These are phyloP conservation scores for Jaminaea rosea DNA, from an alignment of 1,284 basidiomycete genomes.

Conservation along the genomic window DNA sequence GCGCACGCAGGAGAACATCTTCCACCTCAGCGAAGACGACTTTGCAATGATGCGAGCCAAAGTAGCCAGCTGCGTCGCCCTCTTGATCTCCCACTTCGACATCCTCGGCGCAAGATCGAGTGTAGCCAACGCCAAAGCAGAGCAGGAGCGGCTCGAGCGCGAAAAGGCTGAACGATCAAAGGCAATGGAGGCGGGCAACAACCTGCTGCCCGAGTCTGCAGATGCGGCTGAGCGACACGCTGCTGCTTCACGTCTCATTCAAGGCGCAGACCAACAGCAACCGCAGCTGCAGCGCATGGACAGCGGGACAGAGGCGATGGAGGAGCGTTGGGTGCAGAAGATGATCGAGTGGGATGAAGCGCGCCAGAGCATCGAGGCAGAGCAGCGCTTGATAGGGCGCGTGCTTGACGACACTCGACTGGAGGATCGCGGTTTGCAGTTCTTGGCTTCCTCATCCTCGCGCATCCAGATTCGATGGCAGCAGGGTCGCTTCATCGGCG, in stretches of 20 bases:
- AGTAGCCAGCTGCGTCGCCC: constrained; percentile 90
- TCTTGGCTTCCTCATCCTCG: constrained; percentile 58
- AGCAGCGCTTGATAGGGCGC: constrained; percentile 40
- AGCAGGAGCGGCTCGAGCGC: constrained; percentile 33
- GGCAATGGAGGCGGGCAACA: constrained; percentile 7
- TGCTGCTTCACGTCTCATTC: constrained; percentile 57
- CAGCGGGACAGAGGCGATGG: constrained; percentile 28
- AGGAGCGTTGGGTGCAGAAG: constrained; percentile 32
- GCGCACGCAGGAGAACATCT: constrained; percentile 86
- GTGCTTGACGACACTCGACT: constrained; percentile 44
- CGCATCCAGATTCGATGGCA: constrained; percentile 98
- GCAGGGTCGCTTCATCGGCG: constrained; percentile 93
- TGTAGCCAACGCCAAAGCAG: constrained; percentile 40
- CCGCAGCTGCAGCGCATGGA: constrained; percentile 17
- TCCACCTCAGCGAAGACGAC: constrained; percentile 76
- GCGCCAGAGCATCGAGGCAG: constrained; percentile 28
- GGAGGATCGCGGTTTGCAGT: constrained; percentile 42
- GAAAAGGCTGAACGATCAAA: constrained; percentile 29
- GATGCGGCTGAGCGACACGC: constrained; percentile 50
- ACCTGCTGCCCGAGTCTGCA: constrained; percentile 56
- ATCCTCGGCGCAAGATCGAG: constrained; percentile 54
- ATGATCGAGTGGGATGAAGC: constrained; percentile 35
- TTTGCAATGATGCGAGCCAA: constrained; percentile 71
- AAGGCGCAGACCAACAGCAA: constrained; percentile 18
- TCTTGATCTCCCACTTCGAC: constrained; percentile 94